Percentiles rank a stretch among this genome's conserved stretches.
These are phyloP conservation scores for Carex cristatella DNA, from an alignment of 176 grass and related monocot species.

Conservation along the genomic window DNA sequence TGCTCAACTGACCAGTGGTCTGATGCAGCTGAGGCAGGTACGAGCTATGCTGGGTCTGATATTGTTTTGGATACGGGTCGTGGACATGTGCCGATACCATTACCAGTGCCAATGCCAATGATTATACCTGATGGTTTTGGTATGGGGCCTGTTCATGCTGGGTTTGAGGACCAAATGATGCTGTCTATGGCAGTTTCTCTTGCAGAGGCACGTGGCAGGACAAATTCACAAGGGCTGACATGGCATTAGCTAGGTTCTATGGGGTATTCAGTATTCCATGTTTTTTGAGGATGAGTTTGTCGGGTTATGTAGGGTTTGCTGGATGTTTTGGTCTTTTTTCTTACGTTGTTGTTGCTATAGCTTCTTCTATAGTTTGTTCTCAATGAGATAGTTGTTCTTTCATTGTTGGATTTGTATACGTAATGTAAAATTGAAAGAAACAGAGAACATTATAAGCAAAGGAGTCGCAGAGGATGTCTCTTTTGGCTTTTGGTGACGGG, in stretches of 20 bases:
- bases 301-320: constrained; percentile 10
- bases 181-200: constrained; percentile 76
- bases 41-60: constrained; percentile 71
- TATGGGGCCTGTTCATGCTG: constrained; percentile 2
- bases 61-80: constrained; percentile 44
- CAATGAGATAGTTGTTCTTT: constrained; percentile 48
- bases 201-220: constrained; percentile 64
- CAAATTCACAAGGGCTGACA: constrained; percentile 52
- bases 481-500: background rate
- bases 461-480: background rate
- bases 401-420: constrained; percentile 47
- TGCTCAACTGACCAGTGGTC: constrained; percentile 82
- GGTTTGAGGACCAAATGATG: constrained; percentile 99
- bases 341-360: constrained; percentile 36
- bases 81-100: background rate
- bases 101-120: constrained; percentile 42
- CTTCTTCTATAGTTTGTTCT: constrained; percentile 46
- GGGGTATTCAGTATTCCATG: constrained; percentile 31
- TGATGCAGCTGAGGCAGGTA: constrained; percentile 64
- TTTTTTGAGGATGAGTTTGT: constrained; percentile 14
- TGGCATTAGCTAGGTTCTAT: constrained; percentile 47
- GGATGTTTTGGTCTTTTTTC: constrained; percentile 31
- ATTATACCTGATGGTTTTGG: constrained; percentile 36
- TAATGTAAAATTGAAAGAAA: constrained; percentile 26
- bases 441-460: constrained; percentile 17